Base-by-base conservation (phyloP, 2,329 filamentous ascomycete genomes). In the Madurella fahalii region DNA sequence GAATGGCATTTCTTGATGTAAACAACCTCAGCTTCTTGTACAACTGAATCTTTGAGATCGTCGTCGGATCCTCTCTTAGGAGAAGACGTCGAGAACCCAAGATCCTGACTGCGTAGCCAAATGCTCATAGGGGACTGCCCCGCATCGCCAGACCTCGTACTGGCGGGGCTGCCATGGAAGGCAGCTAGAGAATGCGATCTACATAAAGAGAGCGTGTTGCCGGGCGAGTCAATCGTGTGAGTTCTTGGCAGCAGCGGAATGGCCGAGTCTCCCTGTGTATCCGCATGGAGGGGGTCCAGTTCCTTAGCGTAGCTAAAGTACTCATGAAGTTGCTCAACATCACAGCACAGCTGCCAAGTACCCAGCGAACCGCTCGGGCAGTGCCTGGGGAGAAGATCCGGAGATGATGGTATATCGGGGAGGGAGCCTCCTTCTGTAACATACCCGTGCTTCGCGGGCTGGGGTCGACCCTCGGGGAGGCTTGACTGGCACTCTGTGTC, bases 1-100 rank as follows among this genome's bases (percentile, higher is more conserved):
- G 58, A 61, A 43, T 54, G 61, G 50, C 59, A 61, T 39, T 52
- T 55, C 20, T 52, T 56, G 11, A 63, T 37, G 46, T 54, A 56
- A 5, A 60, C 56, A 15, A 60, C 31, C 34, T 61, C 57, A 9
- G 65, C 65, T 31, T 67, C 57, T 17, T 66, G 60, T 3, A 68
- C 60, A 42, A 58, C 65, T 34, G 59, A 49, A 9, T 63, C 63
- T 9, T 63, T 60, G 9, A 40, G 40, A 12, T 59, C 52, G 25
- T 53, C 48, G 4, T 58, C 51, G 2, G 46, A 57, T 40, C 59
- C 17, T 57, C 40, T 25, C 3, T 50, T 34, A n/a, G 41, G 15
- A 2, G 61, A 58, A 11, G 52, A 54, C 13, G 58, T 51, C 9
- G 52, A 45, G 32, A 59, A 59, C 13, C 45, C 48, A 34, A 63